Base-by-base conservation (phyloP, 129 eudicot genomes). In the Flaveria brownii region DNA sequence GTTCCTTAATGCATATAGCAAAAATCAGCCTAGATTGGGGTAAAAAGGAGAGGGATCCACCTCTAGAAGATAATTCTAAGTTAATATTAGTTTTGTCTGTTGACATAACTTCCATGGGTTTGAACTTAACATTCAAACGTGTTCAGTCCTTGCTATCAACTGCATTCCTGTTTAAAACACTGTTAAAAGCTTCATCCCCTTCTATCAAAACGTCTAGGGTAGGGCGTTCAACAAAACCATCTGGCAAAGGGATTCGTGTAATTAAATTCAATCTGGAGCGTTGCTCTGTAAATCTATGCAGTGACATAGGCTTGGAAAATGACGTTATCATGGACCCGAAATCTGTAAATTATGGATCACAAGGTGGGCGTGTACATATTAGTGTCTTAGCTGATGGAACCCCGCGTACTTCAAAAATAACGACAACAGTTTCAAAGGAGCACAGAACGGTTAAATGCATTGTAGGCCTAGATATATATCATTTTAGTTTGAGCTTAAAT, bases 311-410 rank as follows among this genome's bases (percentile, higher is more conserved):
- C 62, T 74, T 94, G 90, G 99, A 91, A 60, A 87, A 83, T 79
- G 85, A 84, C 63, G 83, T 76, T 67, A 33, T 87, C 61, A 80
- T 80, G 14, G 99, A 94, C 73, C 96, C 97, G n/a, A 94, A 94
- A 78, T 84, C 88, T 60, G 96, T 89, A 55, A 94, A 91, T 82
- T 94, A 89, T 72, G 99, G 99, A 76, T 87, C 99, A 39, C 99
- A 94, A 86, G 99, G 97, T 73, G 99, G 99, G 56, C 87, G 92
- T 59, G 83, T 91, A 71, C 50, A 85, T 64, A 68, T 94, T 69
- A 87, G 83, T 76, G 85, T 68, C 16, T 91, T 88, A 76, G 82
- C 89, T 69, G 99, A 94, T 77, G 97, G 99, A 77, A 86, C 88
- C 17, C 86, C 81, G 61, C 96, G 97, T 10, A 85, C 93, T 77